Conservation (phyloP, 345 rosid species). For the Ceriops decandra region DNA sequence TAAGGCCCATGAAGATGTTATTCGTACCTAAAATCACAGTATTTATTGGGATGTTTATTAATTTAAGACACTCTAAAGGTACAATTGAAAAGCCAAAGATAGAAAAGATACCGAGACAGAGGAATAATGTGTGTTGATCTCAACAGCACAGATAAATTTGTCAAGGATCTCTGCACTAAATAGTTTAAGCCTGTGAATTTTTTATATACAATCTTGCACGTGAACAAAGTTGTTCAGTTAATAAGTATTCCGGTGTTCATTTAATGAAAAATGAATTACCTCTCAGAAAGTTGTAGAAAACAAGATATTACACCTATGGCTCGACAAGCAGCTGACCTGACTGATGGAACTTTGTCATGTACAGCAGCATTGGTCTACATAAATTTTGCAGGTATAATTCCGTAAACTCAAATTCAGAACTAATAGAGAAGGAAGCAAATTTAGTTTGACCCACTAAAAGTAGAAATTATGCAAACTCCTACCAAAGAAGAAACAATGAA, state of each 20-base stretch:
- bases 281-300: conserved; percentile 60
- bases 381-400: conserved; percentile 20
- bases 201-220: conserved; percentile 14
- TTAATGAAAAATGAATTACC: conserved; percentile 42
- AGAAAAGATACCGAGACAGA: conserved; percentile 53
- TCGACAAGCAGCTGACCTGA: conserved; percentile 93
- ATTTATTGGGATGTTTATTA: conserved; percentile 16
- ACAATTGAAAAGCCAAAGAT: conserved; percentile 12
- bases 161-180: conserved; percentile 75
- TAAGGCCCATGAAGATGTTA: conserved; percentile 92
- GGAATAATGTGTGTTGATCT: conserved; percentile 63
- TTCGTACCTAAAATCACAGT: conserved; percentile 60
- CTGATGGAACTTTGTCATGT: conserved; percentile 67
- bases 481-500: conserved; percentile 68
- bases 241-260: conserved; percentile 7
- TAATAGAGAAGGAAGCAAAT: conserved; percentile 5
- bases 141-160: conserved; percentile 71
- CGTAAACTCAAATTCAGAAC: conserved; percentile 11
- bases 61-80: conserved; percentile 13
- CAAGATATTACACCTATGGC: conserved; percentile 89
- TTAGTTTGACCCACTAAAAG: not conserved
- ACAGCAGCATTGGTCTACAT: conserved; percentile 61
- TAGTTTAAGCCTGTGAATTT: conserved; percentile 36
- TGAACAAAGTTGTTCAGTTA: conserved; percentile 8
- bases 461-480: conserved; percentile 27